A percentile compares a stretch with the other conserved stretches of the same genome.
Evolutionary conservation across 2,329 filamentous ascomycete genomes (phyloP).

Genomic region (Botrytis sinoallii): DNA sequence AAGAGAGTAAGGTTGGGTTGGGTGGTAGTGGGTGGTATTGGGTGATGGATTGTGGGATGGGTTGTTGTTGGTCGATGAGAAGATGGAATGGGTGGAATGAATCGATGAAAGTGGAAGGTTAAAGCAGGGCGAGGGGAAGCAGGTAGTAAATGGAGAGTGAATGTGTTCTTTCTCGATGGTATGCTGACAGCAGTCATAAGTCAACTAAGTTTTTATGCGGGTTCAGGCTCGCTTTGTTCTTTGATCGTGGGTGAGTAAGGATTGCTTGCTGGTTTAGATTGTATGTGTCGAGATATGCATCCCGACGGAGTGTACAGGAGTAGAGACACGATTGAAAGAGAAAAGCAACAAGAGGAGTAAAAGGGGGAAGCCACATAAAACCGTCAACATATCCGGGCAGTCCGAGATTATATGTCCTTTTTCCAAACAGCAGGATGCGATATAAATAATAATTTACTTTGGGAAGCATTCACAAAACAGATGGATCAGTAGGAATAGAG

Average conservation of each 20-base stretch:
- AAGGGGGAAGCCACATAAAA: conserved; percentile 15
- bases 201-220: neutral
- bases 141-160: neutral
- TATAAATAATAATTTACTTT: neutral
- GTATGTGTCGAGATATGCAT: neutral
- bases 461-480: neutral
- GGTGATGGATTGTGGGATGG: neutral
- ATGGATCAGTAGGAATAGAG: neutral
- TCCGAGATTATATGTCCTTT: neutral
- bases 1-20: neutral
- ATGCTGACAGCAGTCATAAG: neutral
- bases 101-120: neutral
- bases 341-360: neutral
- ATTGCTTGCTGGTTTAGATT: neutral
- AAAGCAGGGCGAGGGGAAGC: neutral
- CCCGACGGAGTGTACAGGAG: neutral
- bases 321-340: neutral
- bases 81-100: neutral
- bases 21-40: neutral
- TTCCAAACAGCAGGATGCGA: neutral
- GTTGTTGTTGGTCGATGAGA: neutral
- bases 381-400: neutral
- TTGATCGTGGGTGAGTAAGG: neutral
- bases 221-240: conserved; percentile 14
- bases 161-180: conserved; percentile 6